Base-by-base conservation (phyloP, 164 flowering plant genomes). In the Stephania japonica region DNA sequence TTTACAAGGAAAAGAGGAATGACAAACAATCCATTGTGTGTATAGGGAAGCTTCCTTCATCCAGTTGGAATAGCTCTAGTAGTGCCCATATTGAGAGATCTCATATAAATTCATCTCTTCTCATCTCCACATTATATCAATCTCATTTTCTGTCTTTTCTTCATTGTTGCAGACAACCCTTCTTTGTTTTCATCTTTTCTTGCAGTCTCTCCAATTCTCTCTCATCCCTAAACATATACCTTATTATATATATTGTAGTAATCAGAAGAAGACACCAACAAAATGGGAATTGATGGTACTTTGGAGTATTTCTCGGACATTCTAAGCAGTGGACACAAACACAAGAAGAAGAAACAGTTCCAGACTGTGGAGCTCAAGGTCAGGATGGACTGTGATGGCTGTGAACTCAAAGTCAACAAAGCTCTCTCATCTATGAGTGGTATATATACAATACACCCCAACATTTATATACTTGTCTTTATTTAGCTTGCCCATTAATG, bases 341-440 rank as follows among this genome's bases (percentile, higher is more conserved):
- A 70, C 61, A 77, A 79, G 80, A 88, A 79, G 67, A 84, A 72
- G 89, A 92, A 90, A 84, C 91, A 83, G 53, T 65, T 84, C 5
- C 84, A 80, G 77, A 90, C 91, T 14, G 93, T 91, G 25, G 85
- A 89, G 19, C 86, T 93, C 78, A 88, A 90, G 78, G 82, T 93
- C 73, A 85, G 92, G 72, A 93, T 93, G 92, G 97, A 91, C 81
- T 93, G 98, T 76, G 98, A 91, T 7, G 98, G 98, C 8, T 93
- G 98, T 77, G 91, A 76, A 5, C 88, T 78, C 4, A 89, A 87
- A 79, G 83, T 91, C 75, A 91, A 86, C 86, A 86, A 76, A 2
- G 81, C 78, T 69, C 90, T 92, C 77, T 85, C 90, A 41, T 79
- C 84, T 1, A 78, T 92, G 44, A 91, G 87, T 84, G 97, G 95